Evolutionary conservation across 768 basidiomycete species (phyloP).

Genomic region (Amanita inopinata): DNA sequence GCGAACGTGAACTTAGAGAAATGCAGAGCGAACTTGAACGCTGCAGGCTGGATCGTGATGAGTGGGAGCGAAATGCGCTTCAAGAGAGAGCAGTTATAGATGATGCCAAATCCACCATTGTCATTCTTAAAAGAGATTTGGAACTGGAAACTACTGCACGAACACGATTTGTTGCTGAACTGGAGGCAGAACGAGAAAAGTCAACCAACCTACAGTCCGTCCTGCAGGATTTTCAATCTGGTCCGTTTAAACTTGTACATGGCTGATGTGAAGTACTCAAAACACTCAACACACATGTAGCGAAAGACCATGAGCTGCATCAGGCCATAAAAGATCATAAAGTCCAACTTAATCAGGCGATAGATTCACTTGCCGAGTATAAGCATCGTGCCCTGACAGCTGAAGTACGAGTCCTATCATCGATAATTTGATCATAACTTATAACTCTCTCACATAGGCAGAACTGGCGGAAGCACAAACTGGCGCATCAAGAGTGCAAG

Average conservation of each 20-base stretch:
- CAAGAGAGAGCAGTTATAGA: conserved; percentile 67
- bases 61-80: conserved; percentile 40
- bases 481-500: conserved; percentile 54
- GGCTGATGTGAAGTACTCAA: neutral
- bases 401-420: conserved; percentile 44
- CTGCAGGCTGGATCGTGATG: conserved; percentile 68
- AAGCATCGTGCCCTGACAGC: conserved; percentile 83
- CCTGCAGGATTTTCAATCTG: conserved; percentile 88
- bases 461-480: conserved; percentile 65
- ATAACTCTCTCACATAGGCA: conserved; percentile 33
- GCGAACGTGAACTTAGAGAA: conserved; percentile 78
- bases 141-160: conserved; percentile 55
- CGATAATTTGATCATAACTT: conserved; percentile 1
- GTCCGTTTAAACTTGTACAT: conserved; percentile 22
- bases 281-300: conserved; percentile 28
- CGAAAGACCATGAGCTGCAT: conserved; percentile 83
- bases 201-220: conserved; percentile 84
- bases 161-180: conserved; percentile 42
- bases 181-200: conserved; percentile 65
- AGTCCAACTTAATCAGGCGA: conserved; percentile 55
- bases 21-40: conserved; percentile 81
- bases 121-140: conserved; percentile 50
- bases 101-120: conserved; percentile 49
- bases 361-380: conserved; percentile 78
- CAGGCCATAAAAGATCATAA: conserved; percentile 81